Conservation (phyloP, 2,329 filamentous ascomycete species). For the Capronia coronata region DNA sequence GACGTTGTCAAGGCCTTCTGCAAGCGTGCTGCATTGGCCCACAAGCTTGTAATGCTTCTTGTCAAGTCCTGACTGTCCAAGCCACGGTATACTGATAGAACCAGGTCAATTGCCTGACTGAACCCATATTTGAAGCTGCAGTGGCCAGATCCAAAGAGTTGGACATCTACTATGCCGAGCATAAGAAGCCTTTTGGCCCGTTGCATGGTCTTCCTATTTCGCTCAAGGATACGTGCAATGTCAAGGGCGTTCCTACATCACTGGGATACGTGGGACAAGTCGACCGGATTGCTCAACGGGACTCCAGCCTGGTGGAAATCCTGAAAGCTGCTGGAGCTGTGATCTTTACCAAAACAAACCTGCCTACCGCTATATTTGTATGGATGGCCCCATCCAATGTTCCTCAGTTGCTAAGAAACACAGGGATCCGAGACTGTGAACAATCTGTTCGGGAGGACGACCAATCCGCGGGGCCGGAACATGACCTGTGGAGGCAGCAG, state of each 20-base stretch:
- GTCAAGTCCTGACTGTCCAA: no score
- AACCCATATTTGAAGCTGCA: conserved; percentile 31
- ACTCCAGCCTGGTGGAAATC: conserved; percentile 28
- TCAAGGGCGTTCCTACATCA: no score
- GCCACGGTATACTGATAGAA: no score
- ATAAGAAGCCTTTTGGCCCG: conserved; percentile 1
- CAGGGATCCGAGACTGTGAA: conserved; percentile 29
- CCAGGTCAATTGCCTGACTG: conserved; percentile 32
- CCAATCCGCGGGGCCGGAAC: conserved; percentile 48
- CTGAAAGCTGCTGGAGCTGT: conserved; percentile 30
- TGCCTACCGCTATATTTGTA: conserved; percentile 31
- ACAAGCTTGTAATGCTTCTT: no score
- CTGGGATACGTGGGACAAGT: no score
- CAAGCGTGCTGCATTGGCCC: conserved; percentile 35
- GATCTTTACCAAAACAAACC: conserved; percentile 30
- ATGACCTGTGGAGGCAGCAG: conserved; percentile 49
- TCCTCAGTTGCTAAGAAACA: no score
- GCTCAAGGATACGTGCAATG: conserved; percentile 34
- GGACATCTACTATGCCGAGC: conserved; percentile 38
- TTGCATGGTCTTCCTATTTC: conserved; percentile 54
- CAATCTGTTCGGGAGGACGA: conserved; percentile 37
- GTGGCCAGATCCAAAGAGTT: conserved; percentile 37
- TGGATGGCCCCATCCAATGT: background rate
- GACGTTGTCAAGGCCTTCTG: conserved; percentile 51
- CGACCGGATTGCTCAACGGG: conserved; percentile 23